These are phyloP conservation scores for Penicillium salamii DNA, from an alignment of 495 filamentous ascomycete species.

Conservation along the genomic window DNA sequence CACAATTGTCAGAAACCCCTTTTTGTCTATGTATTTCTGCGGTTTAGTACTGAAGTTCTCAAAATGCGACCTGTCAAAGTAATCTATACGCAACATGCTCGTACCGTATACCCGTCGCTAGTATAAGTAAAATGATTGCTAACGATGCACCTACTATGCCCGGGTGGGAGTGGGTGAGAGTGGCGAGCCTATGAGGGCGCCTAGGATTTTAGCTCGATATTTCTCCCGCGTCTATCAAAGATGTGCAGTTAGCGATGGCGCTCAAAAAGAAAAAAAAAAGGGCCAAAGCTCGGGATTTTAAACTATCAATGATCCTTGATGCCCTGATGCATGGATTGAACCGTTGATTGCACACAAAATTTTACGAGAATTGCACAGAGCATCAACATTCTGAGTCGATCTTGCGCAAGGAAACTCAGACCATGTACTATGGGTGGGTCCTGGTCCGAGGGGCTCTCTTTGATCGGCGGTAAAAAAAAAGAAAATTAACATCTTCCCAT, in stretches of 20 bases:
- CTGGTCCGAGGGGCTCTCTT: slow-evolving; percentile 7
- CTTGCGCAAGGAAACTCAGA: slow-evolving; percentile 11
- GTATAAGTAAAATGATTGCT: slow-evolving; percentile 2
- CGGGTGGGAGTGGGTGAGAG: slow-evolving; percentile 3
- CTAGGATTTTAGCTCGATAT: slow-evolving; percentile 6
- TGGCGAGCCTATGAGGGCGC: slow-evolving; percentile 8
- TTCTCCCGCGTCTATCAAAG: slow-evolving; percentile 9
- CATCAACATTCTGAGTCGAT: slow-evolving; percentile 23
- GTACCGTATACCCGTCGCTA: slow-evolving; percentile 6
- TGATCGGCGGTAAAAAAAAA: slow-evolving; percentile 12
- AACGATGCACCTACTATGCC: slow-evolving; percentile 5
- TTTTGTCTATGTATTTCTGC: not conserved
- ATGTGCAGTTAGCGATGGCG: not conserved
- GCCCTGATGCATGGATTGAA: slow-evolving; percentile 10
- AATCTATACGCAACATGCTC: not conserved
- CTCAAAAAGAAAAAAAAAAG: not conserved
- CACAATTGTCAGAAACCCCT: not conserved
- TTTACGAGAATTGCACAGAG: not conserved
- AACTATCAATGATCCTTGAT: not conserved
- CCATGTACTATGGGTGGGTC: slow-evolving; percentile 14
- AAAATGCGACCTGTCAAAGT: slow-evolving; percentile 4
- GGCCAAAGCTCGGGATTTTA: not conserved
- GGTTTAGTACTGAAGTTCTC: not conserved
- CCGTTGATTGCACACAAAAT: slow-evolving; percentile 1
- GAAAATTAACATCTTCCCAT: slow-evolving; percentile 5